Percentiles rank a stretch among this genome's conserved stretches.
Evolutionary conservation across 331 rosid species (phyloP).

Genomic region (Rhamnella rubrinervis): DNA sequence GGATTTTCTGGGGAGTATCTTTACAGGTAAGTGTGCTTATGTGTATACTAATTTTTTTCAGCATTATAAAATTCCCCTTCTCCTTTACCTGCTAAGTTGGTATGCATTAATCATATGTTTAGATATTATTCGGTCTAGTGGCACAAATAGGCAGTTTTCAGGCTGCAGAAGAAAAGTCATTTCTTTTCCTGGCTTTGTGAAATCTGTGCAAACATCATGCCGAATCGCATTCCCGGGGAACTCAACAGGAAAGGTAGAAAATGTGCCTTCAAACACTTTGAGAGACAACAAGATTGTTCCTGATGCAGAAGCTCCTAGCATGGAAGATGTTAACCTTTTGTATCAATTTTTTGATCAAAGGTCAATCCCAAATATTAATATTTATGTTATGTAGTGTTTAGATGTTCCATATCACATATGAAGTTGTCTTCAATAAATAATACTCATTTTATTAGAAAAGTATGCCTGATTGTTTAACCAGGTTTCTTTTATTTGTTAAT

Average conservation of each 20-base stretch:
- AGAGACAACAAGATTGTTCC: slow-evolving; percentile 70
- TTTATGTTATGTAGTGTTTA: not conserved
- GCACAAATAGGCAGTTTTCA: slow-evolving; percentile 31
- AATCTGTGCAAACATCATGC: slow-evolving; percentile 50
- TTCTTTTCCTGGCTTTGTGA: slow-evolving; percentile 36
- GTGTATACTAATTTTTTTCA: not conserved
- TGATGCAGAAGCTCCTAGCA: slow-evolving; percentile 83
- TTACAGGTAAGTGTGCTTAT: slow-evolving; percentile 55
- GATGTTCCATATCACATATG: slow-evolving; percentile 2
- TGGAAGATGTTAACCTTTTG: slow-evolving; percentile 55
- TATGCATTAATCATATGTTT: not conserved
- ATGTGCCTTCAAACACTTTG: slow-evolving; percentile 26
- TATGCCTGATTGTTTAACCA: slow-evolving; percentile 9
- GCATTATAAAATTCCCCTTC: not conserved
- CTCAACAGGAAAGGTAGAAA: slow-evolving; percentile 32
- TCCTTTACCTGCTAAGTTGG: not conserved
- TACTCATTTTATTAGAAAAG: not conserved
- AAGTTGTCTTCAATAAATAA: not conserved
- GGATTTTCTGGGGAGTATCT: slow-evolving; percentile 31
- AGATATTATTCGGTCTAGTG: slow-evolving; percentile 29
- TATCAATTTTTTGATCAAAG: slow-evolving; percentile 70
- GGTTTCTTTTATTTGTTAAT: slow-evolving; percentile 15
- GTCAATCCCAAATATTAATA: slow-evolving; percentile 28
- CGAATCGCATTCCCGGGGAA: slow-evolving; percentile 52
- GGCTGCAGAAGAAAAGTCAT: slow-evolving; percentile 33